A percentile compares a stretch with the other conserved stretches of the same genome.
Conservation (phyloP, 1,139 yeast genomes). For the Pneumocystis wakefieldiae region DNA sequence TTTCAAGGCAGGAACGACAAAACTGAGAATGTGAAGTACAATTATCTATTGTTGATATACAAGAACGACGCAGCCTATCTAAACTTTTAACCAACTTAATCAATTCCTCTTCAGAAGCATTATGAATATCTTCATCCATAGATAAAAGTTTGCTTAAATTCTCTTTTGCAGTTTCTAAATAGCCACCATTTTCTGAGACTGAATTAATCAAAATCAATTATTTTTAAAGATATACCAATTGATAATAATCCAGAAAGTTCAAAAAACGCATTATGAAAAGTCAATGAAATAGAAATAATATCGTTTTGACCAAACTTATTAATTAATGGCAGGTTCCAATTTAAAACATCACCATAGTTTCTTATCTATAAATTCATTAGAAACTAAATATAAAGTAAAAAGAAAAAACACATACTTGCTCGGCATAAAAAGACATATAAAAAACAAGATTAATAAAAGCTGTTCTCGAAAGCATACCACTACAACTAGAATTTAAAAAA, state of each 20-base stretch:
- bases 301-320: background rate
- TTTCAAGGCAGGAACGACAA: background rate
- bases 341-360: background rate
- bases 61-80: background rate
- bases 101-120: background rate
- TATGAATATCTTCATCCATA: background rate
- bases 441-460: background rate
- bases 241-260: background rate
- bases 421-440: background rate
- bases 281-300: background rate
- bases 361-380: background rate
- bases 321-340: background rate
- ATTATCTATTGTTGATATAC: background rate
- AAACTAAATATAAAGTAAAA: background rate
- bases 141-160: background rate
- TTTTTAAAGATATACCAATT: background rate
- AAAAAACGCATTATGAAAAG: background rate
- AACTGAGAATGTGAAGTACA: background rate
- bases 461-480: background rate
- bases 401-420: background rate
- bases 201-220: background rate
- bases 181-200: background rate
- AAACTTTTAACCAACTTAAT: background rate
- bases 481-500: background rate
- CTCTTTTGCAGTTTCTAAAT: background rate